These are phyloP conservation scores for Ceratocystis harringtonii DNA, from an alignment of 2,329 filamentous ascomycete species.

Conservation along the genomic window DNA sequence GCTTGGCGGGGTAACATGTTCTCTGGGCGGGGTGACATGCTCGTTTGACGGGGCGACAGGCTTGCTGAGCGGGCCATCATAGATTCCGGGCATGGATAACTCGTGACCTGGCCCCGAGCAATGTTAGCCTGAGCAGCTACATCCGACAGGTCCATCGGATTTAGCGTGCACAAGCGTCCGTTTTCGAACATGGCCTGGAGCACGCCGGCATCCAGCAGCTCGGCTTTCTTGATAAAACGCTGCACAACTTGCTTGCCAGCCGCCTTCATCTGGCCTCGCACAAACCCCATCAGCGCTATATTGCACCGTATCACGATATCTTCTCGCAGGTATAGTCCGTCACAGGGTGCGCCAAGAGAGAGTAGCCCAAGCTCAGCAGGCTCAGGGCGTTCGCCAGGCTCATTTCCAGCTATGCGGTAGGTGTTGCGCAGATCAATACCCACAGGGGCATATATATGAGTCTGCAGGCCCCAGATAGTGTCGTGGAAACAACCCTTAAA, in stretches of 20 bases:
- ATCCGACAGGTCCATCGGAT: conserved; percentile 36
- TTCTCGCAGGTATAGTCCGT: conserved; percentile 53
- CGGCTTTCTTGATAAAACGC: conserved; percentile 56
- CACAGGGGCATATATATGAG: conserved; percentile 55
- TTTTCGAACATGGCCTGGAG: conserved; percentile 54
- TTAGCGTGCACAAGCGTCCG: conserved; percentile 45
- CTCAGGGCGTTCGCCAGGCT: conserved; percentile 50
- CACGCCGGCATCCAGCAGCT: conserved; percentile 49
- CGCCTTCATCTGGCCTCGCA: conserved; percentile 51
- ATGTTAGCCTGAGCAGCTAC: conserved; percentile 14
- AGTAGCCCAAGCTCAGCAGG: conserved; percentile 44
- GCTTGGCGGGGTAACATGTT: too few relatives aligned
- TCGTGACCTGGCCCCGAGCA: conserved; percentile 1
- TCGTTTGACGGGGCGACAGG: background rate
- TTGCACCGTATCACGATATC: conserved; percentile 60
- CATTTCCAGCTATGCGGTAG: conserved; percentile 53
- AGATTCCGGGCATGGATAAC: background rate
- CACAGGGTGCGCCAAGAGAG: conserved; percentile 43
- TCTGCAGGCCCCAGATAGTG: conserved; percentile 57
- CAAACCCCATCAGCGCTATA: conserved; percentile 47
- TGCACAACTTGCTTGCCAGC: conserved; percentile 53
- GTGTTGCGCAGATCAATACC: conserved; percentile 52
- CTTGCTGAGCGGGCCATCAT: background rate
- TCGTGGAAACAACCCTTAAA: conserved; percentile 61
- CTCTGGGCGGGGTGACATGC: background rate